Conservation (phyloP, 768 basidiomycete species). For the Ephemerocybe angulata region DNA sequence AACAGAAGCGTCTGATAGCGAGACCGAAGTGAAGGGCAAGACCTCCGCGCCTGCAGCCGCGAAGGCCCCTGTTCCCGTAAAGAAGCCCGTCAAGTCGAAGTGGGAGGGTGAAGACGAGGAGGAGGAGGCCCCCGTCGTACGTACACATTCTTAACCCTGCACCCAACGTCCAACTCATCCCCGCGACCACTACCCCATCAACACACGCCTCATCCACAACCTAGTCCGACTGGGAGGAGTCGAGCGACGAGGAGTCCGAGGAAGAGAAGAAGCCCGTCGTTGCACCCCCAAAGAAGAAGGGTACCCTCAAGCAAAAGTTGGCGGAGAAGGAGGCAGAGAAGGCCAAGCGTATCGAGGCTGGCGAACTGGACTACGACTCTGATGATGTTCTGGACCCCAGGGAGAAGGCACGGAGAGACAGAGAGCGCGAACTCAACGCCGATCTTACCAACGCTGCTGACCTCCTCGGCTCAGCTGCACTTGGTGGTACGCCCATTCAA, state of each 20-base stretch:
- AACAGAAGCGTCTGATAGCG: constrained; percentile 39
- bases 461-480: constrained; percentile 67
- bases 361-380: constrained; percentile 57
- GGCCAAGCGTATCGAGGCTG: constrained; percentile 40
- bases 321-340: constrained; percentile 88
- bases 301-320: constrained; percentile 84
- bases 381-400: constrained; percentile 76
- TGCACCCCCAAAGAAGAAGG: constrained; percentile 87
- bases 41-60: constrained; percentile 13
- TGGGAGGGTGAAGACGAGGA: constrained; percentile 95
- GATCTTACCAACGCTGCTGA: constrained; percentile 85
- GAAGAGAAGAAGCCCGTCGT: constrained; percentile 53
- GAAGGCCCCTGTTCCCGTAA: constrained; percentile 18
- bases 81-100: constrained; percentile 44
- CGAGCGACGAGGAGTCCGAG: constrained; percentile 40
- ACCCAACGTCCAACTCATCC: no score
- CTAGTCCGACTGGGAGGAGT: constrained; percentile 90
- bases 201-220: not conserved
- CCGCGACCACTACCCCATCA: not conserved
- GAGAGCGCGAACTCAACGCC: constrained; percentile 77
- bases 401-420: constrained; percentile 72
- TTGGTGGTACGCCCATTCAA: constrained; percentile 49
- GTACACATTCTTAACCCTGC: no score
- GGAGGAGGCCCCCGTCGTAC: constrained; percentile 69
- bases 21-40: constrained; percentile 23